Percentiles rank a stretch among this genome's conserved stretches.
These are phyloP conservation scores for Hypomyces perniciosus DNA, from an alignment of 2,329 filamentous ascomycete genomes.

Conservation along the genomic window DNA sequence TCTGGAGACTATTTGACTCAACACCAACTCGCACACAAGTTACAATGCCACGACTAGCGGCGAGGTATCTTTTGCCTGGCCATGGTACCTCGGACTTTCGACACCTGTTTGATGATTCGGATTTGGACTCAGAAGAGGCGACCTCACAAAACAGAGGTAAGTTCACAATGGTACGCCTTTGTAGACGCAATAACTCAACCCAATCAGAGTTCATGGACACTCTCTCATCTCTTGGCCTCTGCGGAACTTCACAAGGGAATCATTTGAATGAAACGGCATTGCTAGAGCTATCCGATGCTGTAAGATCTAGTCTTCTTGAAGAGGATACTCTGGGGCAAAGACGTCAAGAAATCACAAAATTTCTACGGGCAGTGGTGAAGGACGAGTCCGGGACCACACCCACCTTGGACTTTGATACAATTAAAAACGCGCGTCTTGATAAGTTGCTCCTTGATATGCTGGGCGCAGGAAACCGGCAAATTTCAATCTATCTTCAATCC, in stretches of 20 bases:
- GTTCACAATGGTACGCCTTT: background rate
- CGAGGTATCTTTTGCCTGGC: constrained; percentile 1
- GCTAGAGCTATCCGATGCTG: constrained; percentile 37
- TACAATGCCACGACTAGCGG: constrained; percentile 1
- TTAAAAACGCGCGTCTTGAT: constrained; percentile 35
- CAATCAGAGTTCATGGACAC: constrained; percentile 2
- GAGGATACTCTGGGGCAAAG: constrained; percentile 27
- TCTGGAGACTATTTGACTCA: too few relatives aligned
- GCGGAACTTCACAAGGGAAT: background rate
- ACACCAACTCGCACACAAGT: too few relatives aligned
- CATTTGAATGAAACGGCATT: constrained; percentile 17
- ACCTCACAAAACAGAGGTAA: background rate
- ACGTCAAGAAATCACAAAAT: constrained; percentile 31
- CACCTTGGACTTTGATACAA: constrained; percentile 32
- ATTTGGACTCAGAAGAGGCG: constrained; percentile 1
- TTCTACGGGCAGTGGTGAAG: constrained; percentile 33
- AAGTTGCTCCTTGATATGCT: constrained; percentile 40
- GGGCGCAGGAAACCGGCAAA: constrained; percentile 23
- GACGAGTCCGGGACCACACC: constrained; percentile 32
- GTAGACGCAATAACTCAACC: background rate
- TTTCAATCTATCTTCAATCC: constrained; percentile 24
- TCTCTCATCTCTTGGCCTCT: background rate
- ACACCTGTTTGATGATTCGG: background rate
- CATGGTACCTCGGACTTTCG: constrained; percentile 1
- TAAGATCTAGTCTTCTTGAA: constrained; percentile 31